These are phyloP conservation scores for Erythrophleum fordii DNA, from an alignment of 306 rosid species.

Conservation along the genomic window DNA sequence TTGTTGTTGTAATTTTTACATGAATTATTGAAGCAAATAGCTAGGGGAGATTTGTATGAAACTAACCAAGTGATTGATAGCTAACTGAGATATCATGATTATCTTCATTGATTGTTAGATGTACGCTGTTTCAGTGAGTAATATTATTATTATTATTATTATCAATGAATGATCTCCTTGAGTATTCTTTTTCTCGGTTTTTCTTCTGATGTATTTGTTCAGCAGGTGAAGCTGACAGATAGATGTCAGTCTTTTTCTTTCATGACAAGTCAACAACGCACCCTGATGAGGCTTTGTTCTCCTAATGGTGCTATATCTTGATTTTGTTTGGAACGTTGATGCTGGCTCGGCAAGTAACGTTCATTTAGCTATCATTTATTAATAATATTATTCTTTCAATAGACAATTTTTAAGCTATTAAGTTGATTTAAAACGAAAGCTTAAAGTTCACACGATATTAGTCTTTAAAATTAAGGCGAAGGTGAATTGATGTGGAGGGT, in stretches of 20 bases:
- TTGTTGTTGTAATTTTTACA: neutral
- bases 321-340: neutral
- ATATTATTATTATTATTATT: constrained; percentile 18
- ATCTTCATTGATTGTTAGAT: constrained; percentile 32
- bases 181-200: constrained; percentile 17
- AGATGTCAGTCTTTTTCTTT: neutral
- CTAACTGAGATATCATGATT: constrained; percentile 37
- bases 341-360: neutral
- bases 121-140: constrained; percentile 36
- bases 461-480: too few species aligned
- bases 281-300: too few species aligned
- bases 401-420: too few species aligned
- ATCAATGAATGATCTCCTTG: constrained; percentile 25
- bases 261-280: neutral
- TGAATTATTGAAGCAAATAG: constrained; percentile 45
- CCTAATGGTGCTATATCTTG: too few species aligned
- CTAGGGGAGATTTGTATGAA: constrained; percentile 46
- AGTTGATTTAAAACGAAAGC: too few species aligned
- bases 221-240: neutral
- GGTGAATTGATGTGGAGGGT: too few species aligned
- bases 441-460: too few species aligned
- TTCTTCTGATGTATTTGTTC: neutral
- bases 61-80: constrained; percentile 45
- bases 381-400: too few species aligned
- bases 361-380: too few species aligned